Conservation (phyloP, 129 eudicot species). For the Ambrosia artemisiifolia region DNA sequence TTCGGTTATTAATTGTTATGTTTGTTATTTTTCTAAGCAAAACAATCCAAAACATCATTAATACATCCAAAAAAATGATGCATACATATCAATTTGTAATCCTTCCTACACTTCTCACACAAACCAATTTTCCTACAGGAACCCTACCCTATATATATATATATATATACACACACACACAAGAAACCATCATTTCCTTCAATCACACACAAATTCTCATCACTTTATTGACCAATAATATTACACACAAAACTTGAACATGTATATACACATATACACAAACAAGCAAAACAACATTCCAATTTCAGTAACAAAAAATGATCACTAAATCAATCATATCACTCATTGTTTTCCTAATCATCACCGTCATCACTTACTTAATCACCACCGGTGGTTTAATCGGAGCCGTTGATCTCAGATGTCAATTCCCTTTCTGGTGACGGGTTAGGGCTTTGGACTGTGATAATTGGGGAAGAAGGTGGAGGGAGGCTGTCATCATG, state of each 20-base stretch:
- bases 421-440: constrained; percentile 43
- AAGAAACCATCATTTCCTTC: constrained; percentile 31
- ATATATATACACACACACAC: too few species aligned
- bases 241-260: background rate
- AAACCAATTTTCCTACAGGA: too few species aligned
- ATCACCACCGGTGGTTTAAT: constrained; percentile 31
- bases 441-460: too few species aligned
- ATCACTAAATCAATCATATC: constrained; percentile 33
- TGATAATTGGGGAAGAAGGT: too few species aligned
- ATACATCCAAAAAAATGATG: too few species aligned
- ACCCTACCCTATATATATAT: too few species aligned
- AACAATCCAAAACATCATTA: too few species aligned
- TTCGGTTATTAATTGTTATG: too few species aligned
- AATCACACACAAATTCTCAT: constrained; percentile 18
- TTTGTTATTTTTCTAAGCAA: too few species aligned
- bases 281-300: constrained; percentile 1
- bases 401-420: constrained; percentile 52
- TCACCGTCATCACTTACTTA: constrained; percentile 35
- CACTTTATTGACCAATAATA: constrained; percentile 5
- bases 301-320: constrained; percentile 17
- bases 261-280: constrained; percentile 17
- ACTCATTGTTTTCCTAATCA: constrained; percentile 22
- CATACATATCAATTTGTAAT: too few species aligned
- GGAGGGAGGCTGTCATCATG: too few species aligned
- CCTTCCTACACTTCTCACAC: too few species aligned